Percentiles rank a stretch among this genome's conserved stretches.
These are phyloP conservation scores for Apiotrichum sp. DNA, from an alignment of 1,284 basidiomycete genomes.

Conservation along the genomic window DNA sequence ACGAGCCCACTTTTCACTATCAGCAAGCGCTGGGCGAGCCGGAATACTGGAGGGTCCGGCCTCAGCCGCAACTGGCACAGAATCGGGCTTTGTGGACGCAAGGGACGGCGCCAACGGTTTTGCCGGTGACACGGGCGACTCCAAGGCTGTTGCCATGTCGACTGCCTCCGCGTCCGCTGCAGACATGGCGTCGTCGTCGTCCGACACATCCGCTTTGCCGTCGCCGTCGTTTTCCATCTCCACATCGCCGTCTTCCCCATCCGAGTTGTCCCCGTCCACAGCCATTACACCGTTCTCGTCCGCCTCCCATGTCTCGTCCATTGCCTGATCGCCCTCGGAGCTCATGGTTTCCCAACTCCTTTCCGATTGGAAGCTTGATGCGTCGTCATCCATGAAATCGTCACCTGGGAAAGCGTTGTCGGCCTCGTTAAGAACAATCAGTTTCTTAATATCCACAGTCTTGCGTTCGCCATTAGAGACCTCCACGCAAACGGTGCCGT, in stretches of 20 bases:
- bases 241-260: slow-evolving; percentile 15
- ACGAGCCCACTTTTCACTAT: slow-evolving; percentile 56
- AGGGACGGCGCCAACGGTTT: slow-evolving; percentile 6
- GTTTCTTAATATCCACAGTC: slow-evolving; percentile 20
- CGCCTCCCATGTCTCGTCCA: background rate
- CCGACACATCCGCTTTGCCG: slow-evolving; percentile 8
- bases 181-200: background rate
- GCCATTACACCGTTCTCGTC: background rate
- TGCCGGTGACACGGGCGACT: background rate
- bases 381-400: slow-evolving; percentile 26
- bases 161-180: background rate
- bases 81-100: too few relatives aligned
- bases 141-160: background rate
- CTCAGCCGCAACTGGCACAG: background rate
- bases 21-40: slow-evolving; percentile 7
- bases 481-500: slow-evolving; percentile 43
- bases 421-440: slow-evolving; percentile 27
- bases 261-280: background rate
- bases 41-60: background rate
- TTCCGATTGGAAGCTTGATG: slow-evolving; percentile 15
- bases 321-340: slow-evolving; percentile 2
- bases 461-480: slow-evolving; percentile 31
- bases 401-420: slow-evolving; percentile 25
- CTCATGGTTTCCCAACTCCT: slow-evolving; percentile 31
- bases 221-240: slow-evolving; percentile 19